Conservation (phyloP, 108 stramenopile genomes). For the Nannochloropsis gaditana region DNA sequence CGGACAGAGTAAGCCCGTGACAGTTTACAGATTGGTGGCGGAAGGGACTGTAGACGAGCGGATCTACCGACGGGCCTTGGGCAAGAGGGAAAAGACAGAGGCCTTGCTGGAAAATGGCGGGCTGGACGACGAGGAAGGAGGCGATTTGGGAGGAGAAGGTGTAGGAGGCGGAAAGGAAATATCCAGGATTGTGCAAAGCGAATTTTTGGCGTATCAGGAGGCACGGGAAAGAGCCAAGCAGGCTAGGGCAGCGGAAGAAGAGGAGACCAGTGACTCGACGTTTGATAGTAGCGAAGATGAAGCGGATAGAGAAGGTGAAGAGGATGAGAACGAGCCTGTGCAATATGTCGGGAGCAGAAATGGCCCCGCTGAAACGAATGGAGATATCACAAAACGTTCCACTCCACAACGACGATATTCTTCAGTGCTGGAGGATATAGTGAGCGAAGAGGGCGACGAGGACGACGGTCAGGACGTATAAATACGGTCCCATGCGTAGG, state of each 20-base stretch:
- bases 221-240: background rate
- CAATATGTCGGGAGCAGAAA: too few relatives aligned
- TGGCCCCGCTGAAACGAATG: too few relatives aligned
- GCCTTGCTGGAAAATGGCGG: constrained; percentile 33
- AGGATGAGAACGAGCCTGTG: background rate
- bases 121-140: background rate
- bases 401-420: background rate
- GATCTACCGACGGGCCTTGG: constrained; percentile 46
- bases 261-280: background rate
- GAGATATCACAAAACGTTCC: too few relatives aligned
- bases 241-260: background rate
- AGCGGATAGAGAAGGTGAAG: background rate
- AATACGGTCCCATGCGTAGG: too few relatives aligned
- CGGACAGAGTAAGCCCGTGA: constrained; percentile 39
- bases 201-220: constrained; percentile 5
- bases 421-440: constrained; percentile 13
- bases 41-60: constrained; percentile 53
- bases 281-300: background rate
- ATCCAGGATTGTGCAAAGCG: constrained; percentile 5
- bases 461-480: background rate
- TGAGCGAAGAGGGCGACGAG: background rate
- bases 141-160: background rate
- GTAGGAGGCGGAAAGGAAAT: constrained; percentile 3
- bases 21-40: constrained; percentile 50
- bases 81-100: constrained; percentile 46